These are phyloP conservation scores for Boletales sp. DNA, from an alignment of 768 basidiomycete genomes.

Conservation along the genomic window DNA sequence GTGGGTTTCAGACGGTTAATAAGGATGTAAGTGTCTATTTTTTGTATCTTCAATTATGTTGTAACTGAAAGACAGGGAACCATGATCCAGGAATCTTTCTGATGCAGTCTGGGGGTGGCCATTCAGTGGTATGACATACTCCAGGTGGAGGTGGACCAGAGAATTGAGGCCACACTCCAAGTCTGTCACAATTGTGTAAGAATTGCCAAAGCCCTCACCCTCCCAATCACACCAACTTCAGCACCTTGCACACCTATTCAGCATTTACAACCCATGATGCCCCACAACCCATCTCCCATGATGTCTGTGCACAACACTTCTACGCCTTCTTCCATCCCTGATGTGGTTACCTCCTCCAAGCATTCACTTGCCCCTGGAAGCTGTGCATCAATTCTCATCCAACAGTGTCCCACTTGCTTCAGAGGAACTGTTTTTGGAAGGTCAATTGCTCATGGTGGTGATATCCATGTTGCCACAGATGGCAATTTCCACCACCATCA, in stretches of 20 bases:
- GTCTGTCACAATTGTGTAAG: no score
- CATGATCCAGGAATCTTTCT: slow-evolving; percentile 20
- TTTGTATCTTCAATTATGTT: no score
- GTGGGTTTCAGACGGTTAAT: slow-evolving; percentile 4
- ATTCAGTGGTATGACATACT: slow-evolving; percentile 31
- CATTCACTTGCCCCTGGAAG: not conserved
- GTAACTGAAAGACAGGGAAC: no score
- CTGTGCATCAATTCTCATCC: not conserved
- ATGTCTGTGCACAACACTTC: not conserved
- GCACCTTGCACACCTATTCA: no score
- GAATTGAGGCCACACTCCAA: not conserved
- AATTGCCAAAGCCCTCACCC: no score
- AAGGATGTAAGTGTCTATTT: no score
- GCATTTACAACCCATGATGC: no score
- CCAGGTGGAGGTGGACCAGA: slow-evolving; percentile 7
- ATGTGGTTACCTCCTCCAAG: no score
- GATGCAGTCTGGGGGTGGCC: slow-evolving; percentile 22
- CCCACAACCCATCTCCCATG: no score
- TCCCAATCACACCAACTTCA: no score
- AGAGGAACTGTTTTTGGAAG: slow-evolving; percentile 10
- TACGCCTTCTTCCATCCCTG: no score
- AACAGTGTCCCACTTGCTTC: slow-evolving; percentile 33
- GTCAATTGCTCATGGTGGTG: slow-evolving; percentile 20
- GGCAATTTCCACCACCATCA: slow-evolving; percentile 41
- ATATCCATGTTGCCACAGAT: slow-evolving; percentile 36